Base-by-base conservation (phyloP, 2,329 filamentous ascomycete species). In the Colletotrichum salicis region DNA sequence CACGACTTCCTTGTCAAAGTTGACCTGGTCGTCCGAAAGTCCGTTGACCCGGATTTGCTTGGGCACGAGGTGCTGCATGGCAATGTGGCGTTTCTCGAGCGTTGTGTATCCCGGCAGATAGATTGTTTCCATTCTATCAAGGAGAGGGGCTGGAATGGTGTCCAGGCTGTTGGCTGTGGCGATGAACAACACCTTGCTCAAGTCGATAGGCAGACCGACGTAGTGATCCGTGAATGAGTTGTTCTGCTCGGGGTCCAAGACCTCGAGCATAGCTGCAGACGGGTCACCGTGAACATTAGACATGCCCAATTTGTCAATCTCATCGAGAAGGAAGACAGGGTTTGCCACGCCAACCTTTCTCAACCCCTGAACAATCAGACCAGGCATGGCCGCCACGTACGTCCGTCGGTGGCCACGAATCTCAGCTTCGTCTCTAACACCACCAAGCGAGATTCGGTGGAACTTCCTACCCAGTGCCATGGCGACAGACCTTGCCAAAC, bases 351-450 rank as follows among this genome's bases (percentile, higher is more conserved):
- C 96, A 37, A 97, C 96, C 84, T 98, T 99, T 84, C 96, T 95
- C 67, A 99, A 81, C 0, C 96, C 96, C 80, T 95, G 95, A 35
- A 98, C 95, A 71, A 99, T 93, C 67, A 98, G 86, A 65, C 96
- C 96, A 11, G 96, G 96, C 96, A 99, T 98, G n/a, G 96, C 96
- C 27, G 96, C 96, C 70, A 99, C 96, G 79, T 99, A 99, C 0
- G 96, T 99, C 76, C 96, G 89, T 67, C 96, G 90, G 82, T 99
- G 96, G 11, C 96, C 96, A 71, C 96, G 90, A 72, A 99, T 98
- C 83, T 99, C 96, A 19, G 96, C 96, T 81, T 99, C 96, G 78
- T 99, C 96, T 66, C 96, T 89, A 3, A 99, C 96, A 76, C 96
- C 96, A 72, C 96, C 96, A 4, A 99, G 91, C 4, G 96, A 98